Conservation (phyloP, 2,329 filamentous ascomycete genomes). For the Podosphaera aphanis region DNA sequence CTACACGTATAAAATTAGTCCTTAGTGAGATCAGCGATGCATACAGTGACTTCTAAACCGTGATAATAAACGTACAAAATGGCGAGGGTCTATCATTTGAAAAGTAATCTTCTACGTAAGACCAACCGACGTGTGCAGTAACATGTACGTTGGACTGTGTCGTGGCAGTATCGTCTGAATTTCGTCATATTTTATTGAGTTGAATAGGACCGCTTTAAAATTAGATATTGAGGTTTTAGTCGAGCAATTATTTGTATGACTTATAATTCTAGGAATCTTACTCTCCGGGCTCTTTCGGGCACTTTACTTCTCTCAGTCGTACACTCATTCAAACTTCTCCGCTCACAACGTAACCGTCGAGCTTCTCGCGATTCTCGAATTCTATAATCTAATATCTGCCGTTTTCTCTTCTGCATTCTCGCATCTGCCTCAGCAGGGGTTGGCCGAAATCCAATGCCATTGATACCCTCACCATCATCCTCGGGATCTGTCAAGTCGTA, state of each 20-base stretch:
- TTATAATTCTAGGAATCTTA: slow-evolving; percentile 11
- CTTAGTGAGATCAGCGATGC: too few species aligned
- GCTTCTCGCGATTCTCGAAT: slow-evolving; percentile 38
- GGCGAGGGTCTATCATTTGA: too few species aligned
- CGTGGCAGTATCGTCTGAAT: too few species aligned
- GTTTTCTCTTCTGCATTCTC: slow-evolving; percentile 29
- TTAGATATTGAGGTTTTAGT: background rate
- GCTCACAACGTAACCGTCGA: slow-evolving; percentile 28
- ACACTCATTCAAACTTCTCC: slow-evolving; percentile 18
- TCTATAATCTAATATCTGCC: slow-evolving; percentile 38
- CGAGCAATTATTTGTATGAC: background rate
- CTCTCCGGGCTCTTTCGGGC: slow-evolving; percentile 7
- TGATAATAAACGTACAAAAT: too few species aligned
- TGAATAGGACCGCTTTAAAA: too few species aligned
- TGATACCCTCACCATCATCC: slow-evolving; percentile 43
- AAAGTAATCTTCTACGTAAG: too few species aligned
- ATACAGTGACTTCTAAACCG: too few species aligned
- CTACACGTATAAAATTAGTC: too few species aligned
- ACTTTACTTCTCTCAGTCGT: slow-evolving; percentile 2
- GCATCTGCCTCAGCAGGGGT: slow-evolving; percentile 36
- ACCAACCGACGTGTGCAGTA: too few species aligned
- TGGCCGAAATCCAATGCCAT: slow-evolving; percentile 43
- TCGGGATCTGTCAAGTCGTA: slow-evolving; percentile 41
- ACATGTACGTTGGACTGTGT: background rate
- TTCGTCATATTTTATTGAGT: too few species aligned